A percentile compares a stretch with the other conserved stretches of the same genome.
Evolutionary conservation across 2,329 filamentous ascomycete genomes (phyloP).

Genomic region (Calonectria honghensis): DNA sequence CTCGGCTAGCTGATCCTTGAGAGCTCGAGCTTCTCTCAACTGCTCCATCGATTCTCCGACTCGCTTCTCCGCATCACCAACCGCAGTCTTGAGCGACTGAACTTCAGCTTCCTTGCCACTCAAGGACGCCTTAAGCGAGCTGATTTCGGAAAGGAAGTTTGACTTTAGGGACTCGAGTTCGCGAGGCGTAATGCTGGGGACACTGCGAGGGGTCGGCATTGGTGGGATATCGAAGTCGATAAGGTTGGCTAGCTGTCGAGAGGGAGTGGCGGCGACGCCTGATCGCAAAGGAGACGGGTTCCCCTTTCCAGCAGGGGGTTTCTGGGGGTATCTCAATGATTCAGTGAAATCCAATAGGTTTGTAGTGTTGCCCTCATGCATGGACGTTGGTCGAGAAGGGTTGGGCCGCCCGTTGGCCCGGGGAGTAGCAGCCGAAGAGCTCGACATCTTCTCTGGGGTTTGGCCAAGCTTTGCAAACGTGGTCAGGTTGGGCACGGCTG

Average conservation of each 20-base stretch:
- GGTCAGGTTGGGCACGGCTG: slow-evolving; percentile 91
- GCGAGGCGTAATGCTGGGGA: slow-evolving; percentile 92
- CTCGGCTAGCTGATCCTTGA: slow-evolving; percentile 82
- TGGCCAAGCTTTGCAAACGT: slow-evolving; percentile 85
- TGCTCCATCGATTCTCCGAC: slow-evolving; percentile 91
- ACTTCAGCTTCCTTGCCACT: slow-evolving; percentile 96
- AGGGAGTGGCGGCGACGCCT: slow-evolving; percentile 66
- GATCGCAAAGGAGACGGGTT: slow-evolving; percentile 58
- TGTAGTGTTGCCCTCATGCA: slow-evolving; percentile 76
- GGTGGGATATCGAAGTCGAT: slow-evolving; percentile 91
- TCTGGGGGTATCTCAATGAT: slow-evolving; percentile 72
- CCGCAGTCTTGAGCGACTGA: slow-evolving; percentile 87
- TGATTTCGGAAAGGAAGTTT: slow-evolving; percentile 92
- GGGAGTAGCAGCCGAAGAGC: slow-evolving; percentile 60
- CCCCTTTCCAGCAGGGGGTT: slow-evolving; percentile 67
- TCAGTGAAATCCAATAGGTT: slow-evolving; percentile 94
- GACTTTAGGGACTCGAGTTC: slow-evolving; percentile 96
- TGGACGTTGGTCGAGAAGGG: slow-evolving; percentile 58
- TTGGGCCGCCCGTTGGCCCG: slow-evolving; percentile 59
- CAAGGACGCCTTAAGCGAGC: slow-evolving; percentile 92
- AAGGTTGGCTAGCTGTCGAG: slow-evolving; percentile 78
- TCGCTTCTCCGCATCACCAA: slow-evolving; percentile 92
- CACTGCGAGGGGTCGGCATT: slow-evolving; percentile 91
- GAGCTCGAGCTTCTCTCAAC: slow-evolving; percentile 83
- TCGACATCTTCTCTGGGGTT: slow-evolving; percentile 74